These are phyloP conservation scores for Viola pubescens DNA, from an alignment of 441 rosid genomes.

Conservation along the genomic window DNA sequence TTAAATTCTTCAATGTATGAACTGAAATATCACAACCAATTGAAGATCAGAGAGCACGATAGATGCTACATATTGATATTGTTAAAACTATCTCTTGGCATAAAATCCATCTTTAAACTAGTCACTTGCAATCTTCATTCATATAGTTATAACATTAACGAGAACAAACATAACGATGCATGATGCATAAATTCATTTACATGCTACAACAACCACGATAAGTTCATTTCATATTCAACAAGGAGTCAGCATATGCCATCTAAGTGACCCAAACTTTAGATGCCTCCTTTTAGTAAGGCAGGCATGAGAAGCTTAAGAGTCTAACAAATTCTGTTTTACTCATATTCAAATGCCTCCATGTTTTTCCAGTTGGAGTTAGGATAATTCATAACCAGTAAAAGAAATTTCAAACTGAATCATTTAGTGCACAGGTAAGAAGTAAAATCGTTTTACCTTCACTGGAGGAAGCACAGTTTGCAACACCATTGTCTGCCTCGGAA, in stretches of 20 bases:
- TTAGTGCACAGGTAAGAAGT: slow-evolving; percentile 12
- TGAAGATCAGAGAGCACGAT: slow-evolving; percentile 4
- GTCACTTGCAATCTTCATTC: background rate
- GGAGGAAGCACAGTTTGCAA: slow-evolving; percentile 33
- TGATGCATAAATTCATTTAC: background rate
- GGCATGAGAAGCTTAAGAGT: background rate
- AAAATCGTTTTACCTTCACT: slow-evolving; percentile 54
- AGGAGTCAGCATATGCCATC: too few relatives aligned
- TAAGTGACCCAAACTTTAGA: too few relatives aligned
- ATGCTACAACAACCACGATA: too few relatives aligned
- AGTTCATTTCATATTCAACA: too few relatives aligned
- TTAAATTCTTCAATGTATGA: slow-evolving; percentile 74
- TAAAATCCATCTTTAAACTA: background rate
- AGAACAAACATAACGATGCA: background rate
- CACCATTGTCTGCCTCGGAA: slow-evolving; percentile 46
- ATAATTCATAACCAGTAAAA: background rate
- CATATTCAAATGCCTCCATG: background rate
- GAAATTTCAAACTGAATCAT: slow-evolving; percentile 7
- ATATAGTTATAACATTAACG: background rate
- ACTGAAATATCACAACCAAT: slow-evolving; percentile 35
- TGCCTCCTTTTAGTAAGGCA: too few relatives aligned
- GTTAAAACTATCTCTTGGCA: background rate
- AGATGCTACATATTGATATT: background rate
- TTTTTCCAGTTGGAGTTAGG: background rate
- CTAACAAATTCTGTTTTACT: background rate